phyloP scores from a whole-genome alignment of 768 basidiomycete genomes.

The Zangia roseola region DNA sequence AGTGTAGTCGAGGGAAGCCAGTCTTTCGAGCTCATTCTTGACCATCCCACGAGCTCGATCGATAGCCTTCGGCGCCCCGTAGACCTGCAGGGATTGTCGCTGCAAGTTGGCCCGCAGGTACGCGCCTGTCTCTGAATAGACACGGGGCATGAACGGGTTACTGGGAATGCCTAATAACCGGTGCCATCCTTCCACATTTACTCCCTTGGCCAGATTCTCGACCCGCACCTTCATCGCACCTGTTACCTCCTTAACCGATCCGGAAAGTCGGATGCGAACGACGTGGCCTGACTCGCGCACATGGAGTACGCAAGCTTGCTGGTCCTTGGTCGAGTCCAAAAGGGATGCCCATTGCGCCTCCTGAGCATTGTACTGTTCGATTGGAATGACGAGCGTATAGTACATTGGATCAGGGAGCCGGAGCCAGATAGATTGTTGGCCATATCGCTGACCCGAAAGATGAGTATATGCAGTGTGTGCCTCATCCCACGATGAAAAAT shows the following conservation, averaged over 20 bases:
- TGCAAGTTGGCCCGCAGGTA: slow-evolving; percentile 48
- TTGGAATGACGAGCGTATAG: slow-evolving; percentile 45
- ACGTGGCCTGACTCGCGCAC: slow-evolving; percentile 17
- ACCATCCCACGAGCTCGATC: slow-evolving; percentile 47
- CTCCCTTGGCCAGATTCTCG: slow-evolving; percentile 48
- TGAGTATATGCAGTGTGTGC: slow-evolving; percentile 38
- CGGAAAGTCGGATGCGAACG: slow-evolving; percentile 42
- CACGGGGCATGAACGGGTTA: slow-evolving; percentile 35
- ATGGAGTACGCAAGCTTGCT: slow-evolving; percentile 31
- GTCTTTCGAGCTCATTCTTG: slow-evolving; percentile 44
- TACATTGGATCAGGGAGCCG: slow-evolving; percentile 45
- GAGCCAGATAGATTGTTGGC: slow-evolving; percentile 33
- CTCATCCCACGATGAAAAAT: slow-evolving; percentile 44
- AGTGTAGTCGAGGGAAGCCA: slow-evolving; percentile 43
- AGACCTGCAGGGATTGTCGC: slow-evolving; percentile 43
- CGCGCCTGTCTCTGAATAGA: slow-evolving; percentile 38
- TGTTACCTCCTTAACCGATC: slow-evolving; percentile 46
- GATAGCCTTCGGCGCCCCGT: slow-evolving; percentile 40
- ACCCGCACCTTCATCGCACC: slow-evolving; percentile 56
- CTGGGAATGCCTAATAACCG: slow-evolving; percentile 32
- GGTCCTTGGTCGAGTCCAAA: slow-evolving; percentile 28
- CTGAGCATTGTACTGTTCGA: slow-evolving; percentile 47
- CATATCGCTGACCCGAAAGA: slow-evolving; percentile 32
- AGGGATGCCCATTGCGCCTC: slow-evolving; percentile 45
- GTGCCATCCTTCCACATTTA: slow-evolving; percentile 53